Evolutionary conservation across 2,329 filamentous ascomycete genomes (phyloP).

Genomic region (Curvularia verruculosa): DNA sequence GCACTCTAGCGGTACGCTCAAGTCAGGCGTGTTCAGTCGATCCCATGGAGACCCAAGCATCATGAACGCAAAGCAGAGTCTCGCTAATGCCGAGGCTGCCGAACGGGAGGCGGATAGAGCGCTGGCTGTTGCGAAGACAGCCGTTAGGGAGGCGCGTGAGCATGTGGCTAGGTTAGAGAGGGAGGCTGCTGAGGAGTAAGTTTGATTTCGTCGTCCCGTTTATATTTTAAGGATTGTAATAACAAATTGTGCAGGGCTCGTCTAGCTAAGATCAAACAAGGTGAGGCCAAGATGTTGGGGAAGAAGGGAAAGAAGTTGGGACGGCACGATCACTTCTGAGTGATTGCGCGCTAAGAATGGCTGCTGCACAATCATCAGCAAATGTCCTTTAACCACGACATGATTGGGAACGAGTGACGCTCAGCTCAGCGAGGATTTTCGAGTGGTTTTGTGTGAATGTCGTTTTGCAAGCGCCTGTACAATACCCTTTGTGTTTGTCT

Average conservation of each 20-base stretch:
- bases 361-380: background rate
- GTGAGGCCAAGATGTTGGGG: slow-evolving; percentile 67
- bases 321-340: slow-evolving; percentile 24
- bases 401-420: background rate
- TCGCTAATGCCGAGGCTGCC: slow-evolving; percentile 66
- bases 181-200: slow-evolving; percentile 59
- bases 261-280: slow-evolving; percentile 70
- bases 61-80: slow-evolving; percentile 64
- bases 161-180: slow-evolving; percentile 67
- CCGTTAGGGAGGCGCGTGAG: slow-evolving; percentile 67
- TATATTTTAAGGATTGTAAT: background rate
- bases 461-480: background rate
- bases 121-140: slow-evolving; percentile 61
- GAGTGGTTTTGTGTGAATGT: background rate
- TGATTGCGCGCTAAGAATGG: background rate
- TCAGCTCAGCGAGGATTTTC: background rate
- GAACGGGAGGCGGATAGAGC: slow-evolving; percentile 71
- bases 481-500: background rate
- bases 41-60: slow-evolving; percentile 66
- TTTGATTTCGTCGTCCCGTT: background rate
- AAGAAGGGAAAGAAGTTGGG: slow-evolving; percentile 74
- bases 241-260: slow-evolving; percentile 48
- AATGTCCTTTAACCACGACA: background rate
- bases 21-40: slow-evolving; percentile 51
- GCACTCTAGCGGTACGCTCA: slow-evolving; percentile 25